Percentiles rank a stretch among this genome's conserved stretches.
phyloP scores from a whole-genome alignment of 192 early-diverging fungal genomes.

The Phlyctochytrium arcticum region DNA sequence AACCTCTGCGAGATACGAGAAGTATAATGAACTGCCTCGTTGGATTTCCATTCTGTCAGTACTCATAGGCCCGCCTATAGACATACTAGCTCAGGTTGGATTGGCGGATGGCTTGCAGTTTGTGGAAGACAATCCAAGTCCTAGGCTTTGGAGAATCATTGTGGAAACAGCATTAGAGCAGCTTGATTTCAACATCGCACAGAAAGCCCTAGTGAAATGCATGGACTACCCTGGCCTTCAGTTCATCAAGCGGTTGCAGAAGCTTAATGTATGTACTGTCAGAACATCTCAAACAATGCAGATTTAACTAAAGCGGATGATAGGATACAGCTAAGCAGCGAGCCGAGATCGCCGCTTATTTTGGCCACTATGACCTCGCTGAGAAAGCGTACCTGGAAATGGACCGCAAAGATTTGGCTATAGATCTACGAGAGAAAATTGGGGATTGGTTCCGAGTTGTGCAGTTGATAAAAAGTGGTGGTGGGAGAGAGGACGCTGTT shows the following conservation, averaged over 20 bases:
- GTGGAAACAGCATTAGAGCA: constrained; percentile 46
- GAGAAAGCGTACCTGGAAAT: constrained; percentile 53
- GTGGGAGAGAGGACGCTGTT: constrained; percentile 49
- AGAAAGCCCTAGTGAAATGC: constrained; percentile 43
- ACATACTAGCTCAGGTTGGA: constrained; percentile 38
- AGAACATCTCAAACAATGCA: neutral
- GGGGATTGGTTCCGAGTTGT: constrained; percentile 61
- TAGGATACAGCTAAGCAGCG: constrained; percentile 49
- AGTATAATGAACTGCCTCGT: constrained; percentile 15
- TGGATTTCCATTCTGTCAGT: neutral
- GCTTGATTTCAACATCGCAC: constrained; percentile 43
- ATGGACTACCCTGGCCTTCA: constrained; percentile 50
- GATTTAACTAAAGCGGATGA: neutral
- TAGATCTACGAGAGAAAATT: constrained; percentile 46
- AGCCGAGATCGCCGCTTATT: constrained; percentile 51
- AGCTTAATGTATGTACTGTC: constrained; percentile 38
- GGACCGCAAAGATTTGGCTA: constrained; percentile 58
- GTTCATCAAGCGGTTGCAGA: constrained; percentile 49
- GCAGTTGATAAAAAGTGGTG: constrained; percentile 53
- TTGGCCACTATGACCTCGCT: constrained; percentile 42
- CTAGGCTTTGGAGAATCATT: constrained; percentile 52
- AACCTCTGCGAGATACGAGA: constrained; percentile 43
- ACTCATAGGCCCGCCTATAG: constrained; percentile 13
- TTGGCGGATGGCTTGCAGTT: constrained; percentile 47
- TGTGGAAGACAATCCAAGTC: constrained; percentile 51